Evolutionary conservation across 2,329 filamentous ascomycete species (phyloP).

Genomic region (Erysiphe pulchra): DNA sequence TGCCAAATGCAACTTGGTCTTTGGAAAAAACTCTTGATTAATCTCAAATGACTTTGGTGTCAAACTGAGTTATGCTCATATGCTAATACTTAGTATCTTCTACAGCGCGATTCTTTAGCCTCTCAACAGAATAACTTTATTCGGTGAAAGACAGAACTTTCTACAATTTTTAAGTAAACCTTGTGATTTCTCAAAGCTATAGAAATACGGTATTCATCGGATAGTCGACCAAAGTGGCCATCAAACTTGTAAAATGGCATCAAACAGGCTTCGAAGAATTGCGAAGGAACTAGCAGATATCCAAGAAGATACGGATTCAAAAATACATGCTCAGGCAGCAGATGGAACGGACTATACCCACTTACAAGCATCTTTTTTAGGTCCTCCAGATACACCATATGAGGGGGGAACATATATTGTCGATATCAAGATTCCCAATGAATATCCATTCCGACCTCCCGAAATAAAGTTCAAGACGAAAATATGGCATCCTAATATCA

Average conservation of each 20-base stretch:
- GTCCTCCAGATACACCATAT: slow-evolving; percentile 82
- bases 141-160: no score
- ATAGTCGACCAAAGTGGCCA: background rate
- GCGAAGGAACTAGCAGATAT: slow-evolving; percentile 59
- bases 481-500: slow-evolving; percentile 95
- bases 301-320: slow-evolving; percentile 45
- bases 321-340: slow-evolving; percentile 42
- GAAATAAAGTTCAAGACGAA: slow-evolving; percentile 78
- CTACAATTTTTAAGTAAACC: no score
- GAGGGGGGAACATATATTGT: slow-evolving; percentile 62
- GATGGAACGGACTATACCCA: slow-evolving; percentile 45
- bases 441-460: slow-evolving; percentile 85
- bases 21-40: no score
- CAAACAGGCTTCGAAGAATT: slow-evolving; percentile 24
- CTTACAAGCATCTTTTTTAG: slow-evolving; percentile 59
- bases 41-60: no score
- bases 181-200: no score
- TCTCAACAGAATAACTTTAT: no score
- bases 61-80: no score
- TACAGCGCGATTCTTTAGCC: no score
- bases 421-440: slow-evolving; percentile 65
- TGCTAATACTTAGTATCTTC: no score
- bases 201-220: no score
- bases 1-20: no score
- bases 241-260: slow-evolving; percentile 7